A percentile compares a stretch with the other conserved stretches of the same genome.
These are phyloP conservation scores for Scedosporium aurantiacum DNA, from an alignment of 2,329 filamentous ascomycete species.

Conservation along the genomic window DNA sequence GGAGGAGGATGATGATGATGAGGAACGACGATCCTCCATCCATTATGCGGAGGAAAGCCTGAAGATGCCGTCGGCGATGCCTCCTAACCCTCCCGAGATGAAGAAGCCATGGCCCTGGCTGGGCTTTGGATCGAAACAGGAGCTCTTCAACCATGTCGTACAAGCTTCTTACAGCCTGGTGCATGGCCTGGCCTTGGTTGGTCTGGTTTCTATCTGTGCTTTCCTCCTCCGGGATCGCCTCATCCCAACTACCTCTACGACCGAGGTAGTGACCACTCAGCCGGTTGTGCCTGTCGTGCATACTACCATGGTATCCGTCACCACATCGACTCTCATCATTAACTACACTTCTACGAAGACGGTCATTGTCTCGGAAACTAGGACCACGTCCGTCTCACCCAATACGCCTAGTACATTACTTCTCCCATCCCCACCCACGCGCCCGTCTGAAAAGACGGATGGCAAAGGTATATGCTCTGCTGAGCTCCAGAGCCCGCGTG, in stretches of 20 bases:
- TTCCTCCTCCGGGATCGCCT: neutral
- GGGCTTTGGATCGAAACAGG: neutral
- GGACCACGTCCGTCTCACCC: neutral
- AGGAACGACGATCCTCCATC: conserved; percentile 21
- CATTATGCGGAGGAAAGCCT: conserved; percentile 39
- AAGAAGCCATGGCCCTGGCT: neutral
- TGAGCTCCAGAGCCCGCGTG: conserved; percentile 32
- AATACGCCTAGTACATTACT: neutral
- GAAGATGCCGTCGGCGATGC: conserved; percentile 24
- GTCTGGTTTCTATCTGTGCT: neutral
- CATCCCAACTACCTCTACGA: neutral
- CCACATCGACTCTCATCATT: conserved; percentile 22
- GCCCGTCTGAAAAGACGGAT: conserved; percentile 9
- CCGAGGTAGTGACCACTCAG: neutral
- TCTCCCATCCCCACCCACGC: neutral
- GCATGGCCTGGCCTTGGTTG: neutral
- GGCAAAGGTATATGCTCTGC: conserved; percentile 30
- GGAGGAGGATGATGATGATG: conserved; percentile 3
- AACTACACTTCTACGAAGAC: conserved; percentile 26
- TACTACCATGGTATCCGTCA: conserved; percentile 1
- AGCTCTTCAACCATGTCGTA: neutral
- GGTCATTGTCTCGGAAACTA: conserved; percentile 15
- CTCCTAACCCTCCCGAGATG: neutral
- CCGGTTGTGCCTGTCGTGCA: neutral
- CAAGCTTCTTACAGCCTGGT: neutral